Percentiles rank a stretch among this genome's conserved stretches.
Conservation (phyloP, 345 rosid species). For the Salix koriyanagi region DNA sequence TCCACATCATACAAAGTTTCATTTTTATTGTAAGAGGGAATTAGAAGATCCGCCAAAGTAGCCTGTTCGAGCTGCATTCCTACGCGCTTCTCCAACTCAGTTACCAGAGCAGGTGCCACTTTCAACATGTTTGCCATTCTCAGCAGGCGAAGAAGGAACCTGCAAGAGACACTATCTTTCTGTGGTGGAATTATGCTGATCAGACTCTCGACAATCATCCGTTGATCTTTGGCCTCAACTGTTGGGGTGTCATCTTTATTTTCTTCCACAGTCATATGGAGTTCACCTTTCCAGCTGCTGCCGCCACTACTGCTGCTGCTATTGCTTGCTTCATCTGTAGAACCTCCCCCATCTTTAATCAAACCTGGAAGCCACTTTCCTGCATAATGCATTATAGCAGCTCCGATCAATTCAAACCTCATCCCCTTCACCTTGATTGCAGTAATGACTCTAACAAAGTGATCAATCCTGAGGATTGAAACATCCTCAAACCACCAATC, state of each 20-base stretch:
- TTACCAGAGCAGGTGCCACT: constrained; percentile 87
- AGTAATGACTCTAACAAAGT: constrained; percentile 84
- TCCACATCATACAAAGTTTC: constrained; percentile 85
- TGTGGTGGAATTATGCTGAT: constrained; percentile 90
- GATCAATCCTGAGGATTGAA: constrained; percentile 86
- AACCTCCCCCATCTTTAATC: constrained; percentile 48
- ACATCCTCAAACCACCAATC: constrained; percentile 99
- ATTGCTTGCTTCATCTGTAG: constrained; percentile 55
- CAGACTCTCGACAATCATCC: constrained; percentile 83
- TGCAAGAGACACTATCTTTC: constrained; percentile 78
- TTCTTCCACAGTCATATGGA: constrained; percentile 73
- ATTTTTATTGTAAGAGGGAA: constrained; percentile 58
- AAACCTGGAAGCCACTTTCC: constrained; percentile 83
- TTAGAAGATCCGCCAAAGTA: constrained; percentile 71
- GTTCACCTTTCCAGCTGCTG: constrained; percentile 79
- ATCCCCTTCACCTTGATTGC: constrained; percentile 97
- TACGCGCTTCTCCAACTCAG: constrained; percentile 85
- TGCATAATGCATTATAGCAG: constrained; percentile 78
- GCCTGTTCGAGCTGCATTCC: constrained; percentile 99
- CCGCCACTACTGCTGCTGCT: constrained; percentile 52
- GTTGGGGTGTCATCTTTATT: constrained; percentile 46
- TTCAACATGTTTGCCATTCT: constrained; percentile 76
- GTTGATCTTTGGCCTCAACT: constrained; percentile 63
- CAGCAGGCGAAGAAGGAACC: constrained; percentile 82
- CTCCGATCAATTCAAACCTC: constrained; percentile 85